These are phyloP conservation scores for Populus pruinosa DNA, from an alignment of 345 rosid species.

Conservation along the genomic window DNA sequence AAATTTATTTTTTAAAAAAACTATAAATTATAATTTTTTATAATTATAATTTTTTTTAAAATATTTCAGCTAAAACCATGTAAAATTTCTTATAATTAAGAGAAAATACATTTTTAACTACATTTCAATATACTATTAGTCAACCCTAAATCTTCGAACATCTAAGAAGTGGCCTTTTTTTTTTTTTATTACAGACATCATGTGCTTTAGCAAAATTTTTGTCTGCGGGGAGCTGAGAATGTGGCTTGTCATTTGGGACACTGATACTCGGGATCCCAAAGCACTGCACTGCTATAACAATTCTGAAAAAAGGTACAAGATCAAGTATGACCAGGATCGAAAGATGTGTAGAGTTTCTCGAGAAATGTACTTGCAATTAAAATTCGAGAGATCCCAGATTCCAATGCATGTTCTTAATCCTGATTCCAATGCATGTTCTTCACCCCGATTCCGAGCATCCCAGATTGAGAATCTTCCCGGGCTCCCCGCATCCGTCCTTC, in stretches of 20 bases:
- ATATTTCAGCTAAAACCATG: no score
- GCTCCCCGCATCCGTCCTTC: constrained; percentile 1
- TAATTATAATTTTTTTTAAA: no score
- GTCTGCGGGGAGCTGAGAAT: neutral
- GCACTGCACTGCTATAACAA: neutral
- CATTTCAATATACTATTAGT: no score
- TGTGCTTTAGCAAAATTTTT: neutral
- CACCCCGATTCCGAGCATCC: constrained; percentile 23
- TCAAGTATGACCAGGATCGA: constrained; percentile 1
- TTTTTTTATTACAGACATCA: neutral
- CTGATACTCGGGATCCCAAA: neutral
- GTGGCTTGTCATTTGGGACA: neutral
- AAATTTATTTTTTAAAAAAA: no score
- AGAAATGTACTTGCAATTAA: constrained; percentile 5
- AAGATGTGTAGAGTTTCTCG: constrained; percentile 17
- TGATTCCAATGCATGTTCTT: neutral
- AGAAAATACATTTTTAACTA: no score
- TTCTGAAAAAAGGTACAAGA: neutral
- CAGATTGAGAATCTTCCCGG: constrained; percentile 21
- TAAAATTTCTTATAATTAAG: no score
- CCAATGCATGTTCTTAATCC: constrained; percentile 14
- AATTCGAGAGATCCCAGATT: constrained; percentile 31
- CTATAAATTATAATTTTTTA: no score
- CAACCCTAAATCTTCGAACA: neutral
- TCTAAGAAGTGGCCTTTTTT: neutral